Evolutionary conservation across 768 basidiomycete species (phyloP).

Genomic region (Mycena kentingensis): DNA sequence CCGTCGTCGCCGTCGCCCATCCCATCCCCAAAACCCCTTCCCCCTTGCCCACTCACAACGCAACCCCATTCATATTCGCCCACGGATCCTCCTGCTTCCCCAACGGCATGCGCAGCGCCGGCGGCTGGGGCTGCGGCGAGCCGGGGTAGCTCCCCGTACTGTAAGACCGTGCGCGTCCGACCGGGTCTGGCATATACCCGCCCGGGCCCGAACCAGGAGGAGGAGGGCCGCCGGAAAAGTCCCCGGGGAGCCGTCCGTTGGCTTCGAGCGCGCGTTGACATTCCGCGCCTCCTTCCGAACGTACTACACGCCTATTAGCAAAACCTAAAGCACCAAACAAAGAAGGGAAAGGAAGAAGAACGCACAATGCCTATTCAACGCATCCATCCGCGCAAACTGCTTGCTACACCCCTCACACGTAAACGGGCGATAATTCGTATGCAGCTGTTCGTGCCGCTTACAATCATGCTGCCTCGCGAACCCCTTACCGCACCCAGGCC

Average conservation of each 20-base stretch:
- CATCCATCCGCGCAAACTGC: constrained; percentile 94
- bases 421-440: constrained; percentile 90
- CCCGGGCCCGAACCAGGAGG: constrained; percentile 74
- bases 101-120: not conserved
- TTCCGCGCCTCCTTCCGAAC: constrained; percentile 81
- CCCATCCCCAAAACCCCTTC: too few relatives aligned
- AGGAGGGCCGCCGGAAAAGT: constrained; percentile 90
- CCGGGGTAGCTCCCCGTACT: constrained; percentile 17
- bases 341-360: constrained; percentile 23
- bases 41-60: constrained; percentile 11
- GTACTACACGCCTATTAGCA: constrained; percentile 45
- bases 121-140: constrained; percentile 5
- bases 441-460: constrained; percentile 93
- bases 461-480: constrained; percentile 96
- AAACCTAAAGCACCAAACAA: constrained; percentile 1
- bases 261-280: constrained; percentile 51
- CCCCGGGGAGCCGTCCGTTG: constrained; percentile 21
- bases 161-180: constrained; percentile 9
- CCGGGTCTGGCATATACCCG: constrained; percentile 13
- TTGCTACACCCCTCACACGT: constrained; percentile 91
- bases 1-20: not conserved
- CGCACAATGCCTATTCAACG: constrained; percentile 89
- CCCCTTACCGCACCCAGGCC: constrained; percentile 93
- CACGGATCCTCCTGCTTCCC: constrained; percentile 20
- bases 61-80: constrained; percentile 22